Percentiles rank a stretch among this genome's conserved stretches.
phyloP scores from a whole-genome alignment of 345 rosid genomes.

The Hibiscus syriacus region DNA sequence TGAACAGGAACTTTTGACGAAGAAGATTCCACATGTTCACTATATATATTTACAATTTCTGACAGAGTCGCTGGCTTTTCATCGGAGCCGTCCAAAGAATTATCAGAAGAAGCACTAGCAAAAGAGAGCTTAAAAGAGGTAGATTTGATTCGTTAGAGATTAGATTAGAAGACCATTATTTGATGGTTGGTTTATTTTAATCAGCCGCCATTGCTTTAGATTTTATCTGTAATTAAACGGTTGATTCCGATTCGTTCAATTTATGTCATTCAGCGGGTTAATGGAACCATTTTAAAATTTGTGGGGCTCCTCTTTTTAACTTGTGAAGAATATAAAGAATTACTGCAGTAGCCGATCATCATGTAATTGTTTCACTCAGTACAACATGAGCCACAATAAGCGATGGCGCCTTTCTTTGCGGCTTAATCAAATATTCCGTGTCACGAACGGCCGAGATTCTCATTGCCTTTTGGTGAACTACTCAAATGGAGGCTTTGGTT shows the following conservation, averaged over 20 bases:
- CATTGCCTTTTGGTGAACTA: not conserved
- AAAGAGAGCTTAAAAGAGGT: slow-evolving; percentile 2
- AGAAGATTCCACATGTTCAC: not conserved
- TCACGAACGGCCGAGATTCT: not conserved
- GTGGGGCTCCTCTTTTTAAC: not conserved
- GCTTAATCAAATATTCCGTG: not conserved
- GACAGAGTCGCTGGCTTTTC: not conserved
- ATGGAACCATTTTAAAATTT: not conserved
- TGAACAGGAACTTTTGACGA: not conserved
- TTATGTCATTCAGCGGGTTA: not conserved
- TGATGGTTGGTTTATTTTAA: not conserved
- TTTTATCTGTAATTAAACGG: not conserved
- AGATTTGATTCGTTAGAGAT: slow-evolving; percentile 6
- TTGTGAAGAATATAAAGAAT: not conserved
- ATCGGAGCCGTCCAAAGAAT: slow-evolving; percentile 7
- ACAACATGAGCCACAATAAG: not conserved
- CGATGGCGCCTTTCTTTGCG: not conserved
- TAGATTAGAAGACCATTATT: not conserved
- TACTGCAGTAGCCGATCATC: not conserved
- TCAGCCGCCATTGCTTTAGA: not conserved
- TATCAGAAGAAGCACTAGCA: not conserved
- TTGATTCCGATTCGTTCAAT: not conserved
- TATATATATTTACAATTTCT: not conserved
- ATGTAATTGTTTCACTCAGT: not conserved
- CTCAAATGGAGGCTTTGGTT: not conserved